Evolutionary conservation across 495 filamentous ascomycete species (phyloP).

Genomic region (Usnea hakonensis): DNA sequence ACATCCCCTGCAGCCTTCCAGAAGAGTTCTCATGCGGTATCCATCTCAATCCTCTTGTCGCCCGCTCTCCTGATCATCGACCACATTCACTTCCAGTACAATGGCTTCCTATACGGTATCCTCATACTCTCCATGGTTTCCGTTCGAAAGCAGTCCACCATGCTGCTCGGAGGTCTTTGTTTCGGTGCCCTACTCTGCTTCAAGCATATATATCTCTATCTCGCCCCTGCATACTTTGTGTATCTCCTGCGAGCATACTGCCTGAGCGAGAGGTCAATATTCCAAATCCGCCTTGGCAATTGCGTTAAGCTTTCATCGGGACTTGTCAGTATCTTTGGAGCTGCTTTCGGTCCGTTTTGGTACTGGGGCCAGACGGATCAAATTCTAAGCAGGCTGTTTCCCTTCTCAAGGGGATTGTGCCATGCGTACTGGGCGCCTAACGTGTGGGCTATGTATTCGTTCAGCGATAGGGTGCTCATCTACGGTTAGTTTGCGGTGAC

Average conservation of each 20-base stretch:
- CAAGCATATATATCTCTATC: constrained; percentile 97
- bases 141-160: constrained; percentile 66
- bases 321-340: constrained; percentile 62
- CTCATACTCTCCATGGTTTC: constrained; percentile 77
- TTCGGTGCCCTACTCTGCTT: constrained; percentile 84
- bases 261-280: constrained; percentile 66
- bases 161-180: constrained; percentile 68
- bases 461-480: constrained; percentile 75
- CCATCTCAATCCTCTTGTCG: constrained; percentile 82
- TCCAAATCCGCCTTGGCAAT: constrained; percentile 70
- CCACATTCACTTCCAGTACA: constrained; percentile 99
- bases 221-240: constrained; percentile 94
- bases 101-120: constrained; percentile 90
- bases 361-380: constrained; percentile 84
- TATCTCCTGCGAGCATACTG: constrained; percentile 84
- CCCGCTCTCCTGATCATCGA: constrained; percentile 95
- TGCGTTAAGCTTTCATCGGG: constrained; percentile 70
- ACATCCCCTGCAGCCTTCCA: constrained; percentile 55
- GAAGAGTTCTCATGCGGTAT: constrained; percentile 76
- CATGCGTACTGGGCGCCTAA: constrained; percentile 99
- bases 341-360: constrained; percentile 87
- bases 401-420: constrained; percentile 86
- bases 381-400: constrained; percentile 76
- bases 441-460: constrained; percentile 95
- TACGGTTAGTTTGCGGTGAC: constrained; percentile 45